Conservation (phyloP, 2,329 filamentous ascomycete species). For the Trichophyton simii region DNA sequence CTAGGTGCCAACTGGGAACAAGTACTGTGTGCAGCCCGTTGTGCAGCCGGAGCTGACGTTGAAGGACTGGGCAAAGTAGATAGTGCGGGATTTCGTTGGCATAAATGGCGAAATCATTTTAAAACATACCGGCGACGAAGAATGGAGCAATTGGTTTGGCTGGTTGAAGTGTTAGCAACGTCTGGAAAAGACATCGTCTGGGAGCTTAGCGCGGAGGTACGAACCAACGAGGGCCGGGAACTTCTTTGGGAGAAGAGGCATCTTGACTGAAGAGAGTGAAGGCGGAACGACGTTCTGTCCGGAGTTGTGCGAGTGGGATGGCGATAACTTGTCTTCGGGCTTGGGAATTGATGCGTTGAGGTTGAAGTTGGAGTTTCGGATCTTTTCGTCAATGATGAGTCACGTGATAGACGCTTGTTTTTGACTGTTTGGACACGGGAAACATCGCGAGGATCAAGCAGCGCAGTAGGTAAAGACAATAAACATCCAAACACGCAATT, state of each 20-base stretch:
- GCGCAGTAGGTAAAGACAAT: background rate
- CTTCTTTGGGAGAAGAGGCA: constrained; percentile 75
- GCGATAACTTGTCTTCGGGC: constrained; percentile 9
- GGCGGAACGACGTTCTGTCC: background rate
- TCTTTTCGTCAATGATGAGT: constrained; percentile 6
- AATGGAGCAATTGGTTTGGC: constrained; percentile 87
- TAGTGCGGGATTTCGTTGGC: background rate
- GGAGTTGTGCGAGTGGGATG: constrained; percentile 15
- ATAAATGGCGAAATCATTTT: constrained; percentile 2
- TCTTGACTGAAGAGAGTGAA: constrained; percentile 37
- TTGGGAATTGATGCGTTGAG: background rate
- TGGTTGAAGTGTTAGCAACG: constrained; percentile 33
- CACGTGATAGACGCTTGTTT: constrained; percentile 6
- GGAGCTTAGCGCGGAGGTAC: constrained; percentile 30
- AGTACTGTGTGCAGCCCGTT: background rate
- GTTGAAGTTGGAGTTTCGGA: constrained; percentile 8
- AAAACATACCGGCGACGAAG: constrained; percentile 78
- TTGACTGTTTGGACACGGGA: background rate
- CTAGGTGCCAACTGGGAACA: background rate
- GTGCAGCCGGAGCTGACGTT: background rate
- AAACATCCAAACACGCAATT: background rate
- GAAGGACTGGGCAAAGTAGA: background rate
- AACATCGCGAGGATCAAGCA: background rate
- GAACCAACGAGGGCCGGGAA: constrained; percentile 66
- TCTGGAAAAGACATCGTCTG: constrained; percentile 18